Evolutionary conservation across 2,329 filamentous ascomycete genomes (phyloP).

Genomic region (Boeremia lycopersici): DNA sequence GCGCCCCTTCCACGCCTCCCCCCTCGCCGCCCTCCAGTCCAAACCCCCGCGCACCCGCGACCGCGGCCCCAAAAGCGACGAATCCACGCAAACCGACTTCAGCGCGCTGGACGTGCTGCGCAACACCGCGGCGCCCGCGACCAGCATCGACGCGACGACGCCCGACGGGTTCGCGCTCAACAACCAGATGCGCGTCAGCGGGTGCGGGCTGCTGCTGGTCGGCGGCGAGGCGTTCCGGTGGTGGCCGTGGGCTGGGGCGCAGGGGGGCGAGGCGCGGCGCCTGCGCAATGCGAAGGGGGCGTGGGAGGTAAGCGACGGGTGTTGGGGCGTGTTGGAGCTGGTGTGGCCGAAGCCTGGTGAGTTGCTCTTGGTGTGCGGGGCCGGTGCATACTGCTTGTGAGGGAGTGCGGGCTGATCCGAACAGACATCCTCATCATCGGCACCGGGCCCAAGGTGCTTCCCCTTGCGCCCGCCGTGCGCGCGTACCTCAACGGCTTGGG

Average conservation of each 20-base stretch:
- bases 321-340: constrained; percentile 76
- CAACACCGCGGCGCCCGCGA: constrained; percentile 76
- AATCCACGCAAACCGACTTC: constrained; percentile 75
- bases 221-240: constrained; percentile 88
- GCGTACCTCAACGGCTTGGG: constrained; percentile 76
- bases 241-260: constrained; percentile 72
- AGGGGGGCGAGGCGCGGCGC: constrained; percentile 39
- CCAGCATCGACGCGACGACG: constrained; percentile 81
- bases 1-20: constrained; percentile 29
- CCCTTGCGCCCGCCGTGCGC: constrained; percentile 76
- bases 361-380: constrained; percentile 34
- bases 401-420: too few species aligned
- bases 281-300: constrained; percentile 79
- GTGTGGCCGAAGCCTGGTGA: constrained; percentile 89
- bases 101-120: constrained; percentile 77
- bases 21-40: constrained; percentile 24
- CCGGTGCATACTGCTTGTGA: too few species aligned
- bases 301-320: constrained; percentile 73
- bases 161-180: constrained; percentile 85
- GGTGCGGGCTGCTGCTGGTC: constrained; percentile 76
- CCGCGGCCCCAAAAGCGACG: constrained; percentile 65
- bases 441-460: constrained; percentile 75
- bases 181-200: constrained; percentile 73
- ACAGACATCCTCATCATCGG: constrained; percentile 94
- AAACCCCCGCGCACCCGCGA: constrained; percentile 57